Base-by-base conservation (phyloP, 495 filamentous ascomycete genomes). In the Tirmania nivea region DNA sequence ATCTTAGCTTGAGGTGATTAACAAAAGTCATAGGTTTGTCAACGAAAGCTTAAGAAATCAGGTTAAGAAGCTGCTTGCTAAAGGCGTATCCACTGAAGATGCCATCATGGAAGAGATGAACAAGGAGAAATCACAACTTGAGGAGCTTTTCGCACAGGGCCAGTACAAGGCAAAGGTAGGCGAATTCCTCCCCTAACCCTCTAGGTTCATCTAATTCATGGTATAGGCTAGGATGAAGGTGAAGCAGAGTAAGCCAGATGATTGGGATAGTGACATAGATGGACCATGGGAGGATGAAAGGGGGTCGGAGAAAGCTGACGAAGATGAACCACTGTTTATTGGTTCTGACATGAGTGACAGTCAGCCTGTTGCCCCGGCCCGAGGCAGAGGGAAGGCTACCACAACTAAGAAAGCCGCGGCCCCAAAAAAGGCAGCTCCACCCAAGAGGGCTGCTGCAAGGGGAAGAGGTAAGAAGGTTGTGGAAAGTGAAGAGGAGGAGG, bases 251-350 rank as follows among this genome's bases (percentile, higher is more conserved):
- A 77, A 75, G 56, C 90, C 90, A 4, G 80, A 81, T 25, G 68
- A 67, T 9, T 99, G 89, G 88, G 84, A 95, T 63, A 79, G 75
- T 4, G 88, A 96, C 56, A 64, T 84, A 36, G 80, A 94, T 52
- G 90, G 92, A 36, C 66, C 71, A 34, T 96, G 90, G 90, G 78
- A 77, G 47, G 82, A 90, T 54, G 77, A 86, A 53, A 78, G 81
- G 0, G 78, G 77, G 0, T 31, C 25, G 84, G 84, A 10, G 67
- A 82, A 49, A 75, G 75, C 10, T 63, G 68, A 56, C 58, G 61
- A 58, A 19, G 61, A 54, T 56, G 56, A 54, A 49, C 63, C 59
- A 34, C 63, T 59, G 48, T 57, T 59, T 10, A 48, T 52, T 9
- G 57, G 60, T 9, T 19, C 48, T 55, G 10, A 19, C 49, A 49